Percentiles rank a stretch among this genome's conserved stretches.
phyloP scores from a whole-genome alignment of 83 land plant species.

The Larix sibirica region DNA sequence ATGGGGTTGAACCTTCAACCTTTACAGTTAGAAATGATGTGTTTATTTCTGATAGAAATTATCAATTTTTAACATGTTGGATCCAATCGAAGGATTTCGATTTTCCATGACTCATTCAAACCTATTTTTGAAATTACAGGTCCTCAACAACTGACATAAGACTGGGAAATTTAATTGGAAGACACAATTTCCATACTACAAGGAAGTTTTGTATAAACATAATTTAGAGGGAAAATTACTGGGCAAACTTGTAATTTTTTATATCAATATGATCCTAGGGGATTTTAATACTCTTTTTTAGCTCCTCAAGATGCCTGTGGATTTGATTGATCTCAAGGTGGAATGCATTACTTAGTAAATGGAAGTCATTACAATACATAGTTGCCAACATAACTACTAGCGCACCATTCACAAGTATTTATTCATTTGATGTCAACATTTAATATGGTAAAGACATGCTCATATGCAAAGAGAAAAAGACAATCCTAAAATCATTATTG shows the following conservation, averaged over 20 bases:
- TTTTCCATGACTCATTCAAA: too few species aligned
- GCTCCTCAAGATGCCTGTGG: constrained; percentile 77
- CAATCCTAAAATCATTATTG: not conserved
- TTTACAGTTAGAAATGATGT: too few species aligned
- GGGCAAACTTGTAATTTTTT: constrained; percentile 71
- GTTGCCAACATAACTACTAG: not conserved
- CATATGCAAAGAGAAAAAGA: constrained; percentile 3
- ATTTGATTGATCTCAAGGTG: constrained; percentile 76
- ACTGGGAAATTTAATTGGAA: constrained; percentile 68
- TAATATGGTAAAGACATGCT: not conserved
- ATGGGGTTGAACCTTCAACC: too few species aligned
- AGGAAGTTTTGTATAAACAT: constrained; percentile 54
- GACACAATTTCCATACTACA: constrained; percentile 63
- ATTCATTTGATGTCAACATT: not conserved
- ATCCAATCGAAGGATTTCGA: too few species aligned
- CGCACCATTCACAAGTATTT: not conserved
- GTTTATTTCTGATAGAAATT: too few species aligned
- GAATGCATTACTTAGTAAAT: not conserved
- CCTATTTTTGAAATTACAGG: constrained; percentile 31
- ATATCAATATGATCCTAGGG: constrained; percentile 94
- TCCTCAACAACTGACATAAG: constrained; percentile 50
- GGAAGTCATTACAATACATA: not conserved
- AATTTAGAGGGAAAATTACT: constrained; percentile 21
- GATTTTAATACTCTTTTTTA: constrained; percentile 78
- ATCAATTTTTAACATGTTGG: too few species aligned